phyloP scores from a whole-genome alignment of 495 filamentous ascomycete species.

The Penicillium pancosmium region DNA sequence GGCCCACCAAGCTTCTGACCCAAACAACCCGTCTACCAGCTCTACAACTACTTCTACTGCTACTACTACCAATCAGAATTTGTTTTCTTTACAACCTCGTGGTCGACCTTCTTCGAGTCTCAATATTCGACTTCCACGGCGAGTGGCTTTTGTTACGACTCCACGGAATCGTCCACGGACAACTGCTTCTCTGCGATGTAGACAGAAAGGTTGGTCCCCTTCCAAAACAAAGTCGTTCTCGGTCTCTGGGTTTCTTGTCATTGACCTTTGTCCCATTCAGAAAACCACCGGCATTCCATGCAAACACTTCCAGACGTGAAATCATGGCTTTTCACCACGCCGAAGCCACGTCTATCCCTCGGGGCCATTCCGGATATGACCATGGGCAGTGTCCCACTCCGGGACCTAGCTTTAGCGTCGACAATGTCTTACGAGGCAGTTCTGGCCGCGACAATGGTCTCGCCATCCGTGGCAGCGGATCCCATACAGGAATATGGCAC shows the following conservation, averaged over 20 bases:
- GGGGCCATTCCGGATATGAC: slow-evolving; percentile 19
- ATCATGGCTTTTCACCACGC: slow-evolving; percentile 15
- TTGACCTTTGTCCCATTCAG: slow-evolving; percentile 12
- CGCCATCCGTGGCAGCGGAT: slow-evolving; percentile 8
- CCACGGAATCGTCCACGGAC: neutral
- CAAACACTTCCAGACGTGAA: slow-evolving; percentile 13
- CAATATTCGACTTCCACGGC: neutral
- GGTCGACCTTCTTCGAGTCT: neutral
- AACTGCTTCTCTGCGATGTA: neutral
- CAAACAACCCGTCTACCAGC: slow-evolving; percentile 9
- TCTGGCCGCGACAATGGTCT: slow-evolving; percentile 18
- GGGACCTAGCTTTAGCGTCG: slow-evolving; percentile 26
- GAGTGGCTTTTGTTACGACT: neutral
- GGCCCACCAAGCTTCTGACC: slow-evolving; percentile 19
- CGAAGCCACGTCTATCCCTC: slow-evolving; percentile 16
- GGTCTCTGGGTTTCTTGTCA: neutral
- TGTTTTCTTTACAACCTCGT: neutral
- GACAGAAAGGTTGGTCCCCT: slow-evolving; percentile 17
- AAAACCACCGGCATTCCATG: slow-evolving; percentile 12
- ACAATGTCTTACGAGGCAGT: slow-evolving; percentile 29
- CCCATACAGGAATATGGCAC: slow-evolving; percentile 3
- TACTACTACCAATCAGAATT: neutral
- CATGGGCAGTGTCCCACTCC: slow-evolving; percentile 20
- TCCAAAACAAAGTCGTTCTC: neutral
- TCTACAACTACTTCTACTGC: neutral